Base-by-base conservation (phyloP, 2,329 filamentous ascomycete species). In the Venturia pyrina region DNA sequence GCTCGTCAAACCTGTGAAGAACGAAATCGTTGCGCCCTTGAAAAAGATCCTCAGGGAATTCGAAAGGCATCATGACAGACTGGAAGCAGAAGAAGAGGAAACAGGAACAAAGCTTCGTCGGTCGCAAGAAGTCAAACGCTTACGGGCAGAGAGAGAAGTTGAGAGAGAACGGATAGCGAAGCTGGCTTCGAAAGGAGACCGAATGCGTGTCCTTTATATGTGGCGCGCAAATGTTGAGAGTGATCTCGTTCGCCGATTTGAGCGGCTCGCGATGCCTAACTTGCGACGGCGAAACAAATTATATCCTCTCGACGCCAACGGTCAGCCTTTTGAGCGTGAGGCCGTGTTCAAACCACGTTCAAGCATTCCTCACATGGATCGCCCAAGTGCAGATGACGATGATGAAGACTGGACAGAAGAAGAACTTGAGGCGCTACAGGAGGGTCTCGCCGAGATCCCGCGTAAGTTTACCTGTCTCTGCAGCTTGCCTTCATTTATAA, bases 11-110 rank as follows among this genome's bases (percentile, higher is more conserved):
- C 21, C 15, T n/a, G 53, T 66, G 2, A 44, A 37, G 44, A 66
- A 66, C 15, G 11, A 62, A 5, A 66, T 66, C 21, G 34, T 66
- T 6, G 64, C 64, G 17, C 64, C 56, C 15, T 28, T 66, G 15
- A 48, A 59, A n/a, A 62, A 40, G 11, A 28, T 66, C 11, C 43
- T 66, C 17, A 48, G 19, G 17, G 24, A 21, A 17, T 66, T 66
- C 15, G 19, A 21, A 40, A 19, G 17, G n/a, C 24, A 43, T 17
- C 37, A 11, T 17, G n/a, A 60, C 19, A n/a, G n/a, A 10, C 11
- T 65, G 10, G 48, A 57, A 48, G 24, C 24, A 17, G 46, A 41
- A 11, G n/a, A 40, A 10, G 17, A 50, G 34, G 46, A 60, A 59
- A 17, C 8, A 28, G 50, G 40, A 41, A 37, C 1, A 17, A 40